phyloP scores from a whole-genome alignment of 495 filamentous ascomycete genomes.

The Achaetomiella virescens region DNA sequence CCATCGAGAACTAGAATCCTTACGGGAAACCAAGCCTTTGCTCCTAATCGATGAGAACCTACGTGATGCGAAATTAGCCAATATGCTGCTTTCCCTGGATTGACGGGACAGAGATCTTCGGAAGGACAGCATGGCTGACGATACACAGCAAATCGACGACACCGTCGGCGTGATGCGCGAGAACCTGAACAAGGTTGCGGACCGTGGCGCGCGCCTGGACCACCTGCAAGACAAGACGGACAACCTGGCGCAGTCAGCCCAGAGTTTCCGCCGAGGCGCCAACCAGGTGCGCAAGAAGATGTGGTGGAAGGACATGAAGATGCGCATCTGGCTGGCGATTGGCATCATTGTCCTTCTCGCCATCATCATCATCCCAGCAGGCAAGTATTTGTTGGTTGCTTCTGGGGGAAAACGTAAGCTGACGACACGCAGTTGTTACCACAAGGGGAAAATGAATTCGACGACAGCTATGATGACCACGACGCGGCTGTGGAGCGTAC shows the following conservation, averaged over 20 bases:
- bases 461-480: conserved; percentile 18
- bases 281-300: conserved; percentile 94
- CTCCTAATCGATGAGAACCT: too few relatives aligned
- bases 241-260: conserved; percentile 80
- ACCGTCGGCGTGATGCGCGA: conserved; percentile 89
- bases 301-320: conserved; percentile 91
- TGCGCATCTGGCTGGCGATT: conserved; percentile 89
- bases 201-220: conserved; percentile 87
- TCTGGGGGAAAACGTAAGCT: background rate
- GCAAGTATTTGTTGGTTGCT: conserved; percentile 43
- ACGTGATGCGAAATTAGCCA: background rate
- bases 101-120: background rate
- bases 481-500: conserved; percentile 18
- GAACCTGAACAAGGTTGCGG: conserved; percentile 86
- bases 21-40: too few relatives aligned
- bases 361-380: conserved; percentile 84
- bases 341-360: conserved; percentile 84
- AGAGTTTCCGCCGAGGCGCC: conserved; percentile 90
- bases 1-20: too few relatives aligned
- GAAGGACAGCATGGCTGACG: conserved; percentile 12
- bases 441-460: conserved; percentile 20
- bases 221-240: conserved; percentile 93
- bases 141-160: conserved; percentile 83
- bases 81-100: background rate
- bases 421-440: conserved; percentile 27